Evolutionary conservation across 331 rosid species (phyloP).

Genomic region (Stylosanthes scabra): DNA sequence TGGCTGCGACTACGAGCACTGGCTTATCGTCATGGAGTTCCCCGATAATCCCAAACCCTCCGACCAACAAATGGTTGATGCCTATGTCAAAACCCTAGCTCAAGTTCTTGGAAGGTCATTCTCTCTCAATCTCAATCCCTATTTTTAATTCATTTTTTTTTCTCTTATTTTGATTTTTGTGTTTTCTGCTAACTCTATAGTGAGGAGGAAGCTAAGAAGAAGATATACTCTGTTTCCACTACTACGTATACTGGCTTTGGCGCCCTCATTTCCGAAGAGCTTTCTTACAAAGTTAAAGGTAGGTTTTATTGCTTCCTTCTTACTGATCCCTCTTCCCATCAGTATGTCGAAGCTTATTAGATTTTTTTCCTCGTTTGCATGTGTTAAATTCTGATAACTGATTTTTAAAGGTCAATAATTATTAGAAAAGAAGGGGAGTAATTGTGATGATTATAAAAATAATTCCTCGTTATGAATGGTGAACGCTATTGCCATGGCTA

Average conservation of each 20-base stretch:
- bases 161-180: neutral
- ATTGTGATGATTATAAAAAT: too few species aligned
- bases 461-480: too few species aligned
- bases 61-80: constrained; percentile 76
- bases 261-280: constrained; percentile 89
- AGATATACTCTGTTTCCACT: constrained; percentile 89
- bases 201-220: constrained; percentile 91
- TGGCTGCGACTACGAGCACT: constrained; percentile 96
- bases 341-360: neutral
- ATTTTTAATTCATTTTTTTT: neutral
- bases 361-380: too few species aligned
- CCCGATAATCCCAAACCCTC: constrained; percentile 69
- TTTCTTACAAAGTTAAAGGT: constrained; percentile 86
- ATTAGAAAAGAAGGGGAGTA: too few species aligned
- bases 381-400: too few species aligned
- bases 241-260: constrained; percentile 85
- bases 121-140: neutral
- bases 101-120: constrained; percentile 79
- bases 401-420: too few species aligned
- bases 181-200: constrained; percentile 44
- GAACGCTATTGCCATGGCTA: too few species aligned
- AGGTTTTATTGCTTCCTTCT: neutral
- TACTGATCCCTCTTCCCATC: neutral
- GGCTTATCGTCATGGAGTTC: constrained; percentile 92
- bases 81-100: constrained; percentile 86